phyloP scores from a whole-genome alignment of 169 alveolate genomes.

The Plasmodium sp. region DNA sequence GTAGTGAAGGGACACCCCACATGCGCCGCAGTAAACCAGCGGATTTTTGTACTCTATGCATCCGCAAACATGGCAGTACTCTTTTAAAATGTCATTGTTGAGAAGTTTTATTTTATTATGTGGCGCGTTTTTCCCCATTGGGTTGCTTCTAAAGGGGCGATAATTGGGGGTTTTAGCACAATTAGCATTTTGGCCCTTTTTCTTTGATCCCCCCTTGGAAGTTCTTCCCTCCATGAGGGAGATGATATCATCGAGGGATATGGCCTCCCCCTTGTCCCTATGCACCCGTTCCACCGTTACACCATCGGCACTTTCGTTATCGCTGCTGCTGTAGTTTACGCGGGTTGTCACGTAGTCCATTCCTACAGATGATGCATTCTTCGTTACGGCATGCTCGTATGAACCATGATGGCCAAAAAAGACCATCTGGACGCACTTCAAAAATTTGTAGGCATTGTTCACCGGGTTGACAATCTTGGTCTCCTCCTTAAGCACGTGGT shows the following conservation, averaged over 20 bases:
- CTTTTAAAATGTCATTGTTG: conserved; percentile 43
- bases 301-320: background rate
- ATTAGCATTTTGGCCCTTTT: background rate
- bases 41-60: conserved; percentile 30
- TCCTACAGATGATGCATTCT: background rate
- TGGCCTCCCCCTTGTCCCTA: background rate
- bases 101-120: background rate
- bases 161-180: background rate
- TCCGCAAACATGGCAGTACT: conserved; percentile 48
- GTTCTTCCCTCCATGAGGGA: background rate
- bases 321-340: background rate
- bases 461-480: conserved; percentile 33
- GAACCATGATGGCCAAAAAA: conserved; percentile 12
- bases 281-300: background rate
- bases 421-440: conserved; percentile 42
- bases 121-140: background rate
- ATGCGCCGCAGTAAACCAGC: conserved; percentile 14
- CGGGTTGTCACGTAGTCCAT: background rate
- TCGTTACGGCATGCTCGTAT: background rate
- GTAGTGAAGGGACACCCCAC: conserved; percentile 55
- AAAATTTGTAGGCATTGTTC: conserved; percentile 27
- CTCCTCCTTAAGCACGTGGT: background rate
- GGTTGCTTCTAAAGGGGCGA: background rate
- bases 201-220: background rate
- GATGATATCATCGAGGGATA: background rate